Evolutionary conservation across 2,329 filamentous ascomycete species (phyloP).

Genomic region (Pseudopyrenochaeta lycopersici): DNA sequence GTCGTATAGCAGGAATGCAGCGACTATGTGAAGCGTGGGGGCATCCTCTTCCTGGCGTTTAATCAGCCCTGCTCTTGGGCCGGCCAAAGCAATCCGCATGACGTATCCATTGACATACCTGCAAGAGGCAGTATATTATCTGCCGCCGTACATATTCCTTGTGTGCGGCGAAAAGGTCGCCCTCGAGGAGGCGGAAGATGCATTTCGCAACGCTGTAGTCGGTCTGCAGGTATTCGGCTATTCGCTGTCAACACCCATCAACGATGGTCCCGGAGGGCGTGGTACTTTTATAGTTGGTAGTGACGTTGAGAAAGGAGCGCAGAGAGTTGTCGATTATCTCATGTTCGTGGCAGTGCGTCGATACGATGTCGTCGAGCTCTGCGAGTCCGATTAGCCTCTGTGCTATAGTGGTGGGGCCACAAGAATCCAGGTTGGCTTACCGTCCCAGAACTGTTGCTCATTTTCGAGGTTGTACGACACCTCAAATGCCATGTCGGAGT

Average conservation of each 20-base stretch:
- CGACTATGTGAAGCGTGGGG: conserved; percentile 80
- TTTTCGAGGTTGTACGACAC: conserved; percentile 74
- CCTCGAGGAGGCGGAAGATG: conserved; percentile 79
- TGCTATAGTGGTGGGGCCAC: conserved; percentile 23
- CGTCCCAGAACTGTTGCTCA: conserved; percentile 89
- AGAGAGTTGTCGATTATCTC: conserved; percentile 83
- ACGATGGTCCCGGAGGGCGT: conserved; percentile 6
- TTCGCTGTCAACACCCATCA: conserved; percentile 30
- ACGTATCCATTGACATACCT: conserved; percentile 54
- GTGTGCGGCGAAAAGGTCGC: conserved; percentile 76
- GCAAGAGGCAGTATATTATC: conserved; percentile 87
- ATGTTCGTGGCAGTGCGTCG: conserved; percentile 66
- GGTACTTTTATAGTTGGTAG: conserved; percentile 74
- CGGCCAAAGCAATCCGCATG: background rate
- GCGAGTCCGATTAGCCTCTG: conserved; percentile 30
- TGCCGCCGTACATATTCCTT: conserved; percentile 89
- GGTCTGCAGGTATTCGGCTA: conserved; percentile 75
- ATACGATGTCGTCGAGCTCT: conserved; percentile 75
- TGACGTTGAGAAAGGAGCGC: conserved; percentile 82
- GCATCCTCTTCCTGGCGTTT: conserved; percentile 80
- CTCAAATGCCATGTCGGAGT: conserved; percentile 71
- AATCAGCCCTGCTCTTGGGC: conserved; percentile 20
- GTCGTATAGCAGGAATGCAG: conserved; percentile 86
- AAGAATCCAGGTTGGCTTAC: conserved; percentile 60
- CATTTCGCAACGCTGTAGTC: conserved; percentile 84